Conservation (phyloP, 2,329 filamentous ascomycete genomes). For the Mycosphaerella arachidis region DNA sequence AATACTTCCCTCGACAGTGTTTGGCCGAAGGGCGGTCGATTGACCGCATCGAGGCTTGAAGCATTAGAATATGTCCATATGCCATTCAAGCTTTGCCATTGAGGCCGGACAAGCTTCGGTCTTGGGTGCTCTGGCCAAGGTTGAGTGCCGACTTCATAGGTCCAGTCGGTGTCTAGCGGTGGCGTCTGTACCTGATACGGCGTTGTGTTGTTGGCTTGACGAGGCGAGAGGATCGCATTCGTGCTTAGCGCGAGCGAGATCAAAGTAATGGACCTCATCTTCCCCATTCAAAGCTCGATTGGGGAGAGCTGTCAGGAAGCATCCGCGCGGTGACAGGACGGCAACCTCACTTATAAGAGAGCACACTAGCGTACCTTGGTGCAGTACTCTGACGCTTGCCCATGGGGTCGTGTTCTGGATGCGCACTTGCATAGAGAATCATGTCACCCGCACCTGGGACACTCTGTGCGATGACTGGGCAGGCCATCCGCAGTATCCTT, state of each 20-base stretch:
- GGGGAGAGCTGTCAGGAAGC: neutral
- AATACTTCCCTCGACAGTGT: conserved; percentile 43
- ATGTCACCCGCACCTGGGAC: neutral
- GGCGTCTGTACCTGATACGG: conserved; percentile 37
- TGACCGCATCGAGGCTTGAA: conserved; percentile 35
- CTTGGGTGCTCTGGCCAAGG: conserved; percentile 55
- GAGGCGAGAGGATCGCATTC: conserved; percentile 1
- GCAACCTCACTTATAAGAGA: neutral
- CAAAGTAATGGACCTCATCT: neutral
- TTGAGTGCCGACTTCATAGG: conserved; percentile 45
- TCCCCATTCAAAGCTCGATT: neutral
- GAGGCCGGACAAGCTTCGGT: conserved; percentile 50
- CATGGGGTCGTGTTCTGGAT: neutral
- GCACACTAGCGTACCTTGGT: neutral
- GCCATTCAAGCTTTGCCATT: conserved; percentile 54
- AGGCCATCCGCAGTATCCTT: neutral
- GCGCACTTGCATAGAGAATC: neutral
- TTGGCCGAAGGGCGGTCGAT: conserved; percentile 44
- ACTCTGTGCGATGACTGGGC: neutral
- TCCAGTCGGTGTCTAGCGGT: conserved; percentile 48
- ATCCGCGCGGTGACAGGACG: neutral
- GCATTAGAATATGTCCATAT: conserved; percentile 53
- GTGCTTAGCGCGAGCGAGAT: neutral
- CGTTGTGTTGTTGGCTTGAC: conserved; percentile 2
- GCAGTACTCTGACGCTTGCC: neutral